phyloP scores from a whole-genome alignment of 2,329 filamentous ascomycete species.

The Bipolaris zeicola region DNA sequence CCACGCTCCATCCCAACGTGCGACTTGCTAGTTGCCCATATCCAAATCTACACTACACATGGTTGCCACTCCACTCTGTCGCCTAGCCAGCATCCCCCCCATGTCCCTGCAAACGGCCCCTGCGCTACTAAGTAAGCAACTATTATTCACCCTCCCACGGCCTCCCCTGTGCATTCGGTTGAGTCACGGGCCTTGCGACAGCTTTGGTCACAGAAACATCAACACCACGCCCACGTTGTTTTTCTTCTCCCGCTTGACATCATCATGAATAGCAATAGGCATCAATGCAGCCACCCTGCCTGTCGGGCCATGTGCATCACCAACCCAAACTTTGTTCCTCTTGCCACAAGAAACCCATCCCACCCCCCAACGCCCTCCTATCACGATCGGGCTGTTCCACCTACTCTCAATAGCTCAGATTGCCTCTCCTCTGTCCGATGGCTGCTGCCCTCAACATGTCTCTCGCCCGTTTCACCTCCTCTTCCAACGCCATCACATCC shows the following conservation, averaged over 20 bases:
- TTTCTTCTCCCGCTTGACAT: slow-evolving; percentile 10
- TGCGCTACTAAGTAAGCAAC: background rate
- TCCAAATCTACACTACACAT: background rate
- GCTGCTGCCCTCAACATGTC: background rate
- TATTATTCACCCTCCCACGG: background rate
- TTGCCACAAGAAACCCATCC: slow-evolving; percentile 3
- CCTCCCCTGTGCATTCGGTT: background rate
- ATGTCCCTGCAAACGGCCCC: background rate
- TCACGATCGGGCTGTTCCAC: background rate
- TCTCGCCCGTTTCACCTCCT: slow-evolving; percentile 22
- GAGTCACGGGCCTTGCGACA: slow-evolving; percentile 1
- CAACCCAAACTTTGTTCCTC: slow-evolving; percentile 6
- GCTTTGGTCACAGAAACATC: slow-evolving; percentile 14
- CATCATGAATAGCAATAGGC: background rate
- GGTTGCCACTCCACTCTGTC: background rate
- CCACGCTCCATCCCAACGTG: background rate
- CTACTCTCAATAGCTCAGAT: slow-evolving; percentile 5
- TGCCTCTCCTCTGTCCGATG: slow-evolving; percentile 6
- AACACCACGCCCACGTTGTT: slow-evolving; percentile 4
- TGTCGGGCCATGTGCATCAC: background rate
- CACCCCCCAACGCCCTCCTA: background rate
- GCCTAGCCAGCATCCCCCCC: background rate
- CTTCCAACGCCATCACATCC: background rate
- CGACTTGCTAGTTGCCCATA: background rate
- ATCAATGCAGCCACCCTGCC: background rate